phyloP scores from a whole-genome alignment of 164 flowering plant species.

The Brasenia schreberi region DNA sequence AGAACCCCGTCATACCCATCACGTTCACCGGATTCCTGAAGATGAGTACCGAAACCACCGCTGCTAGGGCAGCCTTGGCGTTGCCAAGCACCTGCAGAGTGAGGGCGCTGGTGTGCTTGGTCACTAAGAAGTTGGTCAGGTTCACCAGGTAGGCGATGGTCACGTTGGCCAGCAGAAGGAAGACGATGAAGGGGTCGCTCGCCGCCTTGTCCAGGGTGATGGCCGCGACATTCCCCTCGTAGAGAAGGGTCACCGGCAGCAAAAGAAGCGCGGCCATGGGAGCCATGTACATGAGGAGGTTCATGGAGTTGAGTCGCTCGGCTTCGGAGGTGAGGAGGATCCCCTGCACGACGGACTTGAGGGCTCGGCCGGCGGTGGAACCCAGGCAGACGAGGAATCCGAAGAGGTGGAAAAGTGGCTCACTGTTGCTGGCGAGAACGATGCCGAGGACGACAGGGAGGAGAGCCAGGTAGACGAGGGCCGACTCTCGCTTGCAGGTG shows the following conservation, averaged over 20 bases:
- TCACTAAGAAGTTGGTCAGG: constrained; percentile 7
- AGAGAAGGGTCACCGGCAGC: constrained; percentile 58
- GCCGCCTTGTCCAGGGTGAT: constrained; percentile 50
- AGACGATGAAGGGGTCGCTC: constrained; percentile 41
- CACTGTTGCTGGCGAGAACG: constrained; percentile 75
- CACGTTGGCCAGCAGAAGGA: constrained; percentile 61
- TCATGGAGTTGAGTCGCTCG: constrained; percentile 86
- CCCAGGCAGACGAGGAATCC: constrained; percentile 76
- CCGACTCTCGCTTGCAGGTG: constrained; percentile 67
- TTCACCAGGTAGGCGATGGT: constrained; percentile 95
- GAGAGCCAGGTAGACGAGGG: constrained; percentile 54
- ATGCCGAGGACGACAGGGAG: constrained; percentile 82
- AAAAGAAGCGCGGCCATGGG: constrained; percentile 81
- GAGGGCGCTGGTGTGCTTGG: constrained; percentile 87
- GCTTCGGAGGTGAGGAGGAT: constrained; percentile 57
- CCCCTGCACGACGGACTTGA: constrained; percentile 90
- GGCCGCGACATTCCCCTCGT: constrained; percentile 73
- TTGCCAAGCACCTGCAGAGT: constrained; percentile 91
- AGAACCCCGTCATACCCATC: constrained; percentile 91
- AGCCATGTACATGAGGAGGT: constrained; percentile 86
- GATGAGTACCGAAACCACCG: constrained; percentile 82
- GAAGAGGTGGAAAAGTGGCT: constrained; percentile 71
- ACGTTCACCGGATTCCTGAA: constrained; percentile 86
- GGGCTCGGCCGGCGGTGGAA: constrained; percentile 77
- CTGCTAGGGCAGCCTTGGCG: constrained; percentile 94